These are phyloP conservation scores for Hypoxylon crocopeplum DNA, from an alignment of 495 filamentous ascomycete species.

Conservation along the genomic window DNA sequence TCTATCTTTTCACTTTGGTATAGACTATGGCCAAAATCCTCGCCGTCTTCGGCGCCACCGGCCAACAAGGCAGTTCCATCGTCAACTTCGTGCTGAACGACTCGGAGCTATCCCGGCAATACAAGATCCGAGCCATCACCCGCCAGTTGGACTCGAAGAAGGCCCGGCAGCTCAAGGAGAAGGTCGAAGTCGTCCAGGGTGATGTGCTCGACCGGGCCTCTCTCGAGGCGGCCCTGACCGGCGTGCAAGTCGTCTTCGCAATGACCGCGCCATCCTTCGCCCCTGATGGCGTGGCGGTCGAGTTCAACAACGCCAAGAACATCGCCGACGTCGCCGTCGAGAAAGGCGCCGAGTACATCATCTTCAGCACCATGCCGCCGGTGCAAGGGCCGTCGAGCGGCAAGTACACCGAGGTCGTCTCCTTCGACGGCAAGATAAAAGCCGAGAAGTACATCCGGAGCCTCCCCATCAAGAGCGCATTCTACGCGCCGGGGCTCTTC, in stretches of 20 bases:
- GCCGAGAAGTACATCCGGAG: conserved; percentile 51
- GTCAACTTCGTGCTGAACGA: conserved; percentile 58
- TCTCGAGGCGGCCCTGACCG: conserved; percentile 50
- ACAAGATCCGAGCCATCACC: conserved; percentile 63
- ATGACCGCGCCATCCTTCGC: conserved; percentile 50
- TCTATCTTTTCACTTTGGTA: too few species aligned
- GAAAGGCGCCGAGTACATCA: conserved; percentile 54
- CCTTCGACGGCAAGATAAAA: conserved; percentile 56
- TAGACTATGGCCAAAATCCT: conserved; percentile 61
- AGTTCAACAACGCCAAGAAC: conserved; percentile 51
- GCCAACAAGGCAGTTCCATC: conserved; percentile 67
- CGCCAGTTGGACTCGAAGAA: conserved; percentile 56
- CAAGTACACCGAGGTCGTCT: conserved; percentile 43
- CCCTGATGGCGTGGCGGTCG: conserved; percentile 41
- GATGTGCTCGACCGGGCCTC: conserved; percentile 47
- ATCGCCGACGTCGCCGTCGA: conserved; percentile 56
- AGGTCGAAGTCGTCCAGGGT: conserved; percentile 50
- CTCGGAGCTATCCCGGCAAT: conserved; percentile 55
- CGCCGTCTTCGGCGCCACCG: conserved; percentile 68
- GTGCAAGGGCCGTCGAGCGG: conserved; percentile 45
- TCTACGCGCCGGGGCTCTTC: conserved; percentile 51
- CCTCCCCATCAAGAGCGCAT: conserved; percentile 51
- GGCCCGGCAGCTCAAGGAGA: conserved; percentile 46
- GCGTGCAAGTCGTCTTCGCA: conserved; percentile 57
- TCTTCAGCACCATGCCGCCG: conserved; percentile 56